Evolutionary conservation across 75 land plant genomes (phyloP), one percentile per base, ranked within the genome.

Genomic region (Chamaecyparis obtusa): DNA sequence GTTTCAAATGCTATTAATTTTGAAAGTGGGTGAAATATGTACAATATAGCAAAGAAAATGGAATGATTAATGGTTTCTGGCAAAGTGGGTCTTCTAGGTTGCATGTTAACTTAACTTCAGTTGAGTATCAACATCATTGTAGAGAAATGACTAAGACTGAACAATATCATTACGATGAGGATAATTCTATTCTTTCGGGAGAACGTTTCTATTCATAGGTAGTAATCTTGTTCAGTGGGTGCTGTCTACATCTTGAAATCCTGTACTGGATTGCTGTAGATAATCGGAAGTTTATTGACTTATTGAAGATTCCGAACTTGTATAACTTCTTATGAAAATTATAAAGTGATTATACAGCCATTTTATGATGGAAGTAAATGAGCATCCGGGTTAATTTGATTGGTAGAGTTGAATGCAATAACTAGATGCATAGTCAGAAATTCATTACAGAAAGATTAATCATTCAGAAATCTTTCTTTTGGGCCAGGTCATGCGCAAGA

Each of bases 401-500:
- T 30, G 46, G 83, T 44, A 81, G 51, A 81, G 44, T 2, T 81
- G 48, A 81, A 46, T 46, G 14, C 33, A 81, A 81, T 37, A 3
- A 43, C 85, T 35, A 9, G 83, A 75, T 39, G 85, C 15, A 24
- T 35, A 27, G 69, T 35, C 86, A 72, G 77, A 27, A 16, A 48
- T 84, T 35, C 41, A 51, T 14, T 48, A 14, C 16, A 51, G 55
- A 51, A 51, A 51, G 15, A 14, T 51, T 51, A 0, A 14, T 13
- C 55, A 57, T 35, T 57, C 44, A 83, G 15, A 21, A 35, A 6
- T 35, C 56, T 32, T 57, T 10, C 27, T 36, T 57, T 54, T 86
- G 87, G 5, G 88, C 33, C 94, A 98, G 99, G 94, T 97, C 19
- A 94, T 98, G 97, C 92, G 96, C 85, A 94, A 92, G 87, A 98